phyloP scores from a whole-genome alignment of 306 rosid species.

The Ceratonia siliqua region DNA sequence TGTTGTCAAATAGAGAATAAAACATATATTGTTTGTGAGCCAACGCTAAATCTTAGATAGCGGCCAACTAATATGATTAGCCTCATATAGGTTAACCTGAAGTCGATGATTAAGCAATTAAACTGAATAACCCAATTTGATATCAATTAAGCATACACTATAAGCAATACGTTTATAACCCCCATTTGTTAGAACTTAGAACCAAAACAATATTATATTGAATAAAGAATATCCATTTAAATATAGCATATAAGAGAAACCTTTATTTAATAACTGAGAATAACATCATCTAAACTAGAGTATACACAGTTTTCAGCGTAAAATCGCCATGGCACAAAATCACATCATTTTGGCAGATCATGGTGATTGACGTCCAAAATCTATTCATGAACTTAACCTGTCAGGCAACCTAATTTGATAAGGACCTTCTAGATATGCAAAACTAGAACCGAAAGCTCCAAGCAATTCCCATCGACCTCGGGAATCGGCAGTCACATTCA shows the following conservation, averaged over 20 bases:
- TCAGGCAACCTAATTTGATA: neutral
- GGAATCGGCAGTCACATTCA: neutral
- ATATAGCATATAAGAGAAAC: constrained; percentile 7
- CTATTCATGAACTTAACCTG: neutral
- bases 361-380: neutral
- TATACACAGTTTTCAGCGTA: neutral
- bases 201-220: neutral
- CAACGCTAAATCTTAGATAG: neutral
- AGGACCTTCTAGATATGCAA: neutral
- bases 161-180: neutral
- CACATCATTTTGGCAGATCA: neutral
- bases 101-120: too few relatives aligned
- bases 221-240: neutral
- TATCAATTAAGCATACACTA: neutral
- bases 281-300: neutral
- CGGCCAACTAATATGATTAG: neutral
- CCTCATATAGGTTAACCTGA: neutral
- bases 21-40: neutral
- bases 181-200: too few relatives aligned
- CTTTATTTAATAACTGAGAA: constrained; percentile 5
- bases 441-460: neutral
- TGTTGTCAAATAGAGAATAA: neutral
- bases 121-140: too few relatives aligned
- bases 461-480: neutral
- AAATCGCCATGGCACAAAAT: neutral